Percentiles rank a stretch among this genome's conserved stretches.
These are phyloP conservation scores for Ophiocytium majus DNA, from an alignment of 352 stramenopile genomes.

Conservation along the genomic window DNA sequence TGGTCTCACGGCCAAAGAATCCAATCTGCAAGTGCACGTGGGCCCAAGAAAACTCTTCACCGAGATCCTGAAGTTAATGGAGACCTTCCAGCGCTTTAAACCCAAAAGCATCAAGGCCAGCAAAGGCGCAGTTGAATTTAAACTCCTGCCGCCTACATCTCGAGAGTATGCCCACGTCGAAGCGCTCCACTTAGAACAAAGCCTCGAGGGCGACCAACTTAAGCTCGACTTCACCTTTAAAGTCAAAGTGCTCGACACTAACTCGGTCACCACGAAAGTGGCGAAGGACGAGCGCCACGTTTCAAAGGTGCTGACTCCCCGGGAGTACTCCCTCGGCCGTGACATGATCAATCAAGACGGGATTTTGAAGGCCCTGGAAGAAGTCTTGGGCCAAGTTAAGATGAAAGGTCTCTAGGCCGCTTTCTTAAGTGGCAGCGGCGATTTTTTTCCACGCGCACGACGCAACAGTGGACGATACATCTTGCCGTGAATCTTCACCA, in stretches of 20 bases:
- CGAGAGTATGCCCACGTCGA: neutral
- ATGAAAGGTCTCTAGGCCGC: slow-evolving; percentile 8
- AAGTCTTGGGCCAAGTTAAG: neutral
- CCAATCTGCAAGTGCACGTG: neutral
- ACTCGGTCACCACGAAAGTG: neutral
- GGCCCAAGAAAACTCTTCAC: neutral
- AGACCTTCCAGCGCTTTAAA: neutral
- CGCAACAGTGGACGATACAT: too few relatives aligned
- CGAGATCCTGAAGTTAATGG: neutral
- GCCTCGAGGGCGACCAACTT: neutral
- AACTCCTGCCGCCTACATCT: neutral
- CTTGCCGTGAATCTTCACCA: too few relatives aligned
- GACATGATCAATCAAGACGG: slow-evolving; percentile 11
- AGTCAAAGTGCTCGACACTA: neutral
- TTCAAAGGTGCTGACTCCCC: neutral
- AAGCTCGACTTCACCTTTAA: neutral
- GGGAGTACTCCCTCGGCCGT: neutral
- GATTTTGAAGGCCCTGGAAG: neutral
- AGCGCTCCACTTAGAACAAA: neutral
- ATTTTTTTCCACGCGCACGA: too few relatives aligned
- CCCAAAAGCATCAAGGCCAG: neutral
- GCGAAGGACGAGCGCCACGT: neutral
- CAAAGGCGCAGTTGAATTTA: neutral
- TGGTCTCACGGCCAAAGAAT: neutral
- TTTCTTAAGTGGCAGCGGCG: too few relatives aligned